Conservation (phyloP, 805 yeast species). For the Ogataea haglerorum region DNA sequence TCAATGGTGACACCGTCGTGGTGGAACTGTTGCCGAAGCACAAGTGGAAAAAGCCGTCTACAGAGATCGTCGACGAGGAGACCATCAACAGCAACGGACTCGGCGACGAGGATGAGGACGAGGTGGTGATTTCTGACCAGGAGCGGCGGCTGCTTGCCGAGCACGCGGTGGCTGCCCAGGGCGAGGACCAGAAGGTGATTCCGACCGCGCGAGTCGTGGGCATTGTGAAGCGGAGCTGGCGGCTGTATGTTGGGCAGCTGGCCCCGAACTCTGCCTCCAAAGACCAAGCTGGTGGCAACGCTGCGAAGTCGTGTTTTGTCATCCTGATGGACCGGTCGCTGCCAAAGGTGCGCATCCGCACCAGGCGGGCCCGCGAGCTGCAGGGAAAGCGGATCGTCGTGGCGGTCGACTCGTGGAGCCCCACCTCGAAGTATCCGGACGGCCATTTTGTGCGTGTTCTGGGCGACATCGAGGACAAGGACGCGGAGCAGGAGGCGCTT, state of each 20-base stretch:
- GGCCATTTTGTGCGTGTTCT: constrained; percentile 91
- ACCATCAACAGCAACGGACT: constrained; percentile 56
- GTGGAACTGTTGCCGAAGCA: constrained; percentile 83
- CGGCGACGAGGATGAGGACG: constrained; percentile 50
- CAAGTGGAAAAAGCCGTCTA: constrained; percentile 85
- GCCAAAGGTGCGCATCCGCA: constrained; percentile 82
- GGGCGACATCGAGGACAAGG: constrained; percentile 87
- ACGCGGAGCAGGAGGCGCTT: constrained; percentile 95
- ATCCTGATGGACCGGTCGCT: constrained; percentile 83
- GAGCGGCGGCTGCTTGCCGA: constrained; percentile 72
- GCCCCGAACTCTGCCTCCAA: constrained; percentile 65
- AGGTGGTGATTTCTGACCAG: constrained; percentile 53
- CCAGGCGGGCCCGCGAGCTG: constrained; percentile 79
- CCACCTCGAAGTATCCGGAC: constrained; percentile 77
- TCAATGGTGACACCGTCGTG: constrained; percentile 88
- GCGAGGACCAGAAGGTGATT: constrained; percentile 46
- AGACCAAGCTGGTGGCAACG: constrained; percentile 53
- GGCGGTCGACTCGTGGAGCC: constrained; percentile 91
- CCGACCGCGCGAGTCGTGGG: constrained; percentile 97
- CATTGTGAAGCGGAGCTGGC: constrained; percentile 86
- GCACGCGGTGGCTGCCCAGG: constrained; percentile 66
- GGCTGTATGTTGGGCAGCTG: constrained; percentile 92
- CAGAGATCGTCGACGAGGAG: constrained; percentile 74
- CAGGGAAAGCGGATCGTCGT: constrained; percentile 89
- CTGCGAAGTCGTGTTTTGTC: constrained; percentile 78